Percentiles rank a stretch among this genome's conserved stretches.
phyloP scores from a whole-genome alignment of 2,329 filamentous ascomycete species.

The Claviceps humidiphila region DNA sequence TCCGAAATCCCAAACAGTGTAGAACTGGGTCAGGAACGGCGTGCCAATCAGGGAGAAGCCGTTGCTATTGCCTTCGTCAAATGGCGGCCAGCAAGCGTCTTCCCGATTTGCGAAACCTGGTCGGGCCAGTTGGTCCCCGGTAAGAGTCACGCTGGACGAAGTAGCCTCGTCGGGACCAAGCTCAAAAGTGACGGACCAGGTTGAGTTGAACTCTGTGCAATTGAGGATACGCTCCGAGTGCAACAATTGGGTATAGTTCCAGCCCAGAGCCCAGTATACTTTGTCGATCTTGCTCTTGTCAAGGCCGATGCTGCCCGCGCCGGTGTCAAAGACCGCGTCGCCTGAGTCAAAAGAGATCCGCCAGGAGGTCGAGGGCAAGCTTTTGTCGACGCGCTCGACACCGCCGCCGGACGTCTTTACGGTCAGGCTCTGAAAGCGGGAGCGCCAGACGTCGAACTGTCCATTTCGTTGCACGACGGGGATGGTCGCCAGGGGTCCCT shows the following conservation, averaged over 20 bases:
- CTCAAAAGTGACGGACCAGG: conserved; percentile 20
- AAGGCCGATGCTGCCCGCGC: conserved; percentile 15
- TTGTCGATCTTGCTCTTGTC: conserved; percentile 12
- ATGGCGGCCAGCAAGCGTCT: conserved; percentile 23
- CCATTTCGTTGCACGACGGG: conserved; percentile 6
- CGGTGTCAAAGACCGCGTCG: conserved; percentile 20
- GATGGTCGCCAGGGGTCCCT: conserved; percentile 12
- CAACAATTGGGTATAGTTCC: conserved; percentile 21
- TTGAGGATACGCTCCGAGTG: conserved; percentile 15
- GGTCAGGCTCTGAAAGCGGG: conserved; percentile 1
- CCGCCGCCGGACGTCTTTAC: conserved; percentile 1
- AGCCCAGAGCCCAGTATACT: conserved; percentile 21
- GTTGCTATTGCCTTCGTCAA: conserved; percentile 13
- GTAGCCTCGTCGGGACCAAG: conserved; percentile 10
- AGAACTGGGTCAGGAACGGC: conserved; percentile 18
- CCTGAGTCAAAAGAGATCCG: background rate
- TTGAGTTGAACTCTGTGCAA: conserved; percentile 23
- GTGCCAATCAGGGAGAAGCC: conserved; percentile 19
- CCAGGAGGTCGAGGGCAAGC: background rate
- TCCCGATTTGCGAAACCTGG: conserved; percentile 20
- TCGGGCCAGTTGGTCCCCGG: conserved; percentile 17
- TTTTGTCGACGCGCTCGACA: background rate
- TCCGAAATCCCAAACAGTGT: conserved; percentile 22
- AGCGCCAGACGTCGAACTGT: conserved; percentile 20
- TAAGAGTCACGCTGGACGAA: conserved; percentile 16